Conservation (phyloP, 306 rosid genomes). For the Nissolia schottii region DNA sequence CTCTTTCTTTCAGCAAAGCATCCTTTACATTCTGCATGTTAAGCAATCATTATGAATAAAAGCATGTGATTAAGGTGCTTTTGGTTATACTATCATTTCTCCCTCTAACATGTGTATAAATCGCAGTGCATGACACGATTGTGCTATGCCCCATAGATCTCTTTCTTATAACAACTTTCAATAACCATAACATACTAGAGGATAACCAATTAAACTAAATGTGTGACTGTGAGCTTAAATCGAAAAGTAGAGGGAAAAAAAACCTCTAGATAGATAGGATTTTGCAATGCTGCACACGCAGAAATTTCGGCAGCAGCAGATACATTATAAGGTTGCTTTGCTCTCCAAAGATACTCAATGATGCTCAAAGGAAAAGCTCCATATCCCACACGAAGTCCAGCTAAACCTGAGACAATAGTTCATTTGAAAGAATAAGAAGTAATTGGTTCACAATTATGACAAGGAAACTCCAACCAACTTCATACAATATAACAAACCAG, state of each 20-base stretch:
- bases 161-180: not conserved
- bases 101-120: not conserved
- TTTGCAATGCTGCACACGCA: slow-evolving; percentile 89
- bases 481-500: not conserved
- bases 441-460: not conserved
- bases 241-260: not conserved
- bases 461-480: not conserved
- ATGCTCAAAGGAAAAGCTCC: slow-evolving; percentile 93
- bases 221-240: not conserved
- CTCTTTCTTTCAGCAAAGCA: slow-evolving; percentile 75
- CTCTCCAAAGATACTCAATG: slow-evolving; percentile 93
- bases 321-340: slow-evolving; percentile 95
- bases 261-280: slow-evolving; percentile 88
- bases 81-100: not conserved
- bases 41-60: slow-evolving; percentile 4
- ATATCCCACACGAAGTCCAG: slow-evolving; percentile 98
- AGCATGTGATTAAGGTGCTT: not conserved
- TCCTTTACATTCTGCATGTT: slow-evolving; percentile 67
- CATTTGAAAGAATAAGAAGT: slow-evolving; percentile 10
- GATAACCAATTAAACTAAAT: not conserved
- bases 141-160: not conserved
- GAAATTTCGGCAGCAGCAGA: slow-evolving; percentile 95
- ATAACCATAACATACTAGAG: not conserved
- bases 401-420: slow-evolving; percentile 64
- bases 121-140: not conserved